A percentile compares a stretch with the other conserved stretches of the same genome.
Evolutionary conservation across 345 rosid species (phyloP).

Genomic region (Pistacia vera): DNA sequence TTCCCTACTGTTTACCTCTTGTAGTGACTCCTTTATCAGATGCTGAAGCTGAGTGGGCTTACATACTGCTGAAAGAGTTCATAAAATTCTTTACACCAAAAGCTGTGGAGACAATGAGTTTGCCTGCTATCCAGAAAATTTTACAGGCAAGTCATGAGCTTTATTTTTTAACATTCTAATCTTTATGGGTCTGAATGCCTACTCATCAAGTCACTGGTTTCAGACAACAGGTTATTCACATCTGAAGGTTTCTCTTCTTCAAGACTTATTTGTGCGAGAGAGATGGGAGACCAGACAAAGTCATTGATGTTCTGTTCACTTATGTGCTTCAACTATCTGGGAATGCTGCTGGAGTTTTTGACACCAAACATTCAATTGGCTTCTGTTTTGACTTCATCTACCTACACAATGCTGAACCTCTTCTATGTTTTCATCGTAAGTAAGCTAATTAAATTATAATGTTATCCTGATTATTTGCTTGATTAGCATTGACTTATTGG

Average conservation of each 20-base stretch:
- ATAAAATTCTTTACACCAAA: slow-evolving; percentile 66
- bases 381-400: slow-evolving; percentile 30
- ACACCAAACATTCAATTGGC: slow-evolving; percentile 38
- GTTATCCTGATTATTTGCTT: neutral
- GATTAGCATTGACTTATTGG: neutral
- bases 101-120: slow-evolving; percentile 65
- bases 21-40: slow-evolving; percentile 57
- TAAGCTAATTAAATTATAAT: slow-evolving; percentile 3
- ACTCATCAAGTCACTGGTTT: slow-evolving; percentile 35
- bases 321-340: slow-evolving; percentile 33
- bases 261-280: slow-evolving; percentile 87
- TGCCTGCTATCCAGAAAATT: slow-evolving; percentile 87
- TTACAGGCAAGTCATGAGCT: slow-evolving; percentile 66
- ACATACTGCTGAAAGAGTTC: slow-evolving; percentile 70
- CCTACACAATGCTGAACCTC: slow-evolving; percentile 27
- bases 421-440: slow-evolving; percentile 35
- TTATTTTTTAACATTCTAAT: slow-evolving; percentile 23
- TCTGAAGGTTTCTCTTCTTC: slow-evolving; percentile 89
- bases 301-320: slow-evolving; percentile 20
- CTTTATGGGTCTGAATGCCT: slow-evolving; percentile 19
- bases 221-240: slow-evolving; percentile 92
- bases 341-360: slow-evolving; percentile 37
- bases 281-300: slow-evolving; percentile 49
- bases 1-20: slow-evolving; percentile 74
- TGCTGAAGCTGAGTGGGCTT: slow-evolving; percentile 81